These are phyloP conservation scores for Dendrobium nobile DNA, from an alignment of 106 monocot genomes.

Conservation along the genomic window DNA sequence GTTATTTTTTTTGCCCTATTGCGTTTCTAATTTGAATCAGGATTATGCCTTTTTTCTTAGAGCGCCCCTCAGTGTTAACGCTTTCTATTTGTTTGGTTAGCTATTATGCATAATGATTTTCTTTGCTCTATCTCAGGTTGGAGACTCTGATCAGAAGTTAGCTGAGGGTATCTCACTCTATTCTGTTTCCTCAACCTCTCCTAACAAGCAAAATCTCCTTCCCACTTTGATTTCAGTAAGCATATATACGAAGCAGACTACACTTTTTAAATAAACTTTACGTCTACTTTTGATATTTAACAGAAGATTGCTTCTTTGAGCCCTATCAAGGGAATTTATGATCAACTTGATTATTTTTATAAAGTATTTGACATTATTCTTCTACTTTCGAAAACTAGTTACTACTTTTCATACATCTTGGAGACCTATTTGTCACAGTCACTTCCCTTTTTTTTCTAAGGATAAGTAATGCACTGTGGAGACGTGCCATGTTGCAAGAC, in stretches of 20 bases:
- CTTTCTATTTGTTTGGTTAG: neutral
- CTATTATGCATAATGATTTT: neutral
- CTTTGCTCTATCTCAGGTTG: conserved; percentile 20
- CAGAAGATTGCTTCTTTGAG: neutral
- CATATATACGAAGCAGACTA: neutral
- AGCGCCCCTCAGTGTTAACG: too few relatives aligned
- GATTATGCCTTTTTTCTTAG: neutral
- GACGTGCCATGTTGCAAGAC: too few relatives aligned
- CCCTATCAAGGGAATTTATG: neutral
- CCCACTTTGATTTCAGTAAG: conserved; percentile 47
- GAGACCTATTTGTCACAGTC: too few relatives aligned
- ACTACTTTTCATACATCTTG: neutral
- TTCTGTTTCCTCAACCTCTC: conserved; percentile 27
- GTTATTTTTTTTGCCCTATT: neutral
- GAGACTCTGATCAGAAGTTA: conserved; percentile 36
- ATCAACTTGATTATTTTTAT: neutral
- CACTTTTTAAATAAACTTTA: neutral
- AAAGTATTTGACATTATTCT: neutral
- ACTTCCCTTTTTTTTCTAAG: too few relatives aligned
- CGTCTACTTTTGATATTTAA: neutral
- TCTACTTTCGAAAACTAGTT: neutral
- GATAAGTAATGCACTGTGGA: too few relatives aligned
- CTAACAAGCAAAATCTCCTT: conserved; percentile 36
- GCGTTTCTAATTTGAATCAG: neutral
- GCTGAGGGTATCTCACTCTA: conserved; percentile 37